Evolutionary conservation across 352 stramenopile species (phyloP).

Genomic region (Globisporangium paddicum): DNA sequence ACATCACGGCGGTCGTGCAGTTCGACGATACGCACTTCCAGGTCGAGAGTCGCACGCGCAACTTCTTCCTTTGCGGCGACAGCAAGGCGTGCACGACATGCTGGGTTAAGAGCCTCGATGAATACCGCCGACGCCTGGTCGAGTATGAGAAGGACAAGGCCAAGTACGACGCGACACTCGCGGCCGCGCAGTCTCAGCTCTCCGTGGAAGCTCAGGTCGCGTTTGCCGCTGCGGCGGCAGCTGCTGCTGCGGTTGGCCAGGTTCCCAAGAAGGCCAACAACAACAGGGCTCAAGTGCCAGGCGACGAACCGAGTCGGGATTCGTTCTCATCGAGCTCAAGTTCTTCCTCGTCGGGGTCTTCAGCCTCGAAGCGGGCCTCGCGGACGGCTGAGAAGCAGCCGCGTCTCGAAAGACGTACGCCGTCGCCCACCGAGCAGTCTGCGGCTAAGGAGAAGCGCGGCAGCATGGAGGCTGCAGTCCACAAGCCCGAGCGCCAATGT

Average conservation of each 20-base stretch:
- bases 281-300: background rate
- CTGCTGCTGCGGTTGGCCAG: background rate
- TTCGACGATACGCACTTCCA: conserved; percentile 87
- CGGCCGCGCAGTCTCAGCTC: conserved; percentile 8
- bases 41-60: conserved; percentile 75
- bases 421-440: conserved; percentile 21
- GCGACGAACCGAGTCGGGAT: conserved; percentile 12
- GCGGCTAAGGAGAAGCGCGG: conserved; percentile 13
- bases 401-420: conserved; percentile 16
- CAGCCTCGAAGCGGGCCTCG: background rate
- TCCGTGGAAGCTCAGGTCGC: conserved; percentile 1
- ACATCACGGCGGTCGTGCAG: conserved; percentile 83
- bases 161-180: conserved; percentile 20
- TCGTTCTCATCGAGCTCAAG: conserved; percentile 13
- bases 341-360: conserved; percentile 13
- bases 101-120: conserved; percentile 78
- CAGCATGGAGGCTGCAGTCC: background rate
- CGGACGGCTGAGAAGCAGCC: conserved; percentile 2
- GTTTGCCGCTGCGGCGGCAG: background rate
- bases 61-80: conserved; percentile 82
- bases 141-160: conserved; percentile 70
- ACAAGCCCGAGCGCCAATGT: background rate
- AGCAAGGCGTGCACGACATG: conserved; percentile 78
- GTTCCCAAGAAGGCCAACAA: conserved; percentile 1
- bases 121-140: conserved; percentile 66